Evolutionary conservation across 2,329 filamentous ascomycete genomes (phyloP).

Genomic region (Dactylonectria macrodidyma): DNA sequence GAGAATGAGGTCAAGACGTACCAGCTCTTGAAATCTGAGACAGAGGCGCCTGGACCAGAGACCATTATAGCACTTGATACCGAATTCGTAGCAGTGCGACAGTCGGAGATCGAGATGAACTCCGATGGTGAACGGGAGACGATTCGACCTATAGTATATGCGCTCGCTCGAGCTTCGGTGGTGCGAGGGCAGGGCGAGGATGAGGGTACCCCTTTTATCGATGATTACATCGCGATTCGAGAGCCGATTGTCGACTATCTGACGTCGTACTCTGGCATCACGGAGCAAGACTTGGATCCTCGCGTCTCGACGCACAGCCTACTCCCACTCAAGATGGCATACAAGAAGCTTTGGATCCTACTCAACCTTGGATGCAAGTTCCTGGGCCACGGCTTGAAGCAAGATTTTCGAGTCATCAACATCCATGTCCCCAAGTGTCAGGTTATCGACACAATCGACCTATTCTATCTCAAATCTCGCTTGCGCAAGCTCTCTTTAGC

Average conservation of each 20-base stretch:
- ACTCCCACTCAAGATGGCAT: conserved; percentile 89
- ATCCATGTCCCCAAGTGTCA: conserved; percentile 93
- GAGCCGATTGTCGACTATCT: conserved; percentile 96
- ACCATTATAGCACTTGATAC: conserved; percentile 93
- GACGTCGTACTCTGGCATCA: conserved; percentile 94
- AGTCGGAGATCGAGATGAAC: conserved; percentile 96
- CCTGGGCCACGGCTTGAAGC: conserved; percentile 91
- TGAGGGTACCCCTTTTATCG: conserved; percentile 91
- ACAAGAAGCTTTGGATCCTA: conserved; percentile 98
- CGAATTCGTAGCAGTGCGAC: conserved; percentile 93
- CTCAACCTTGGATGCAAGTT: conserved; percentile 96
- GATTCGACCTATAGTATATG: conserved; percentile 90
- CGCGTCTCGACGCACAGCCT: conserved; percentile 85
- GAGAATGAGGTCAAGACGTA: conserved; percentile 68
- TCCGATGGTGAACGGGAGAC: conserved; percentile 92
- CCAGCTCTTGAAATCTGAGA: conserved; percentile 67
- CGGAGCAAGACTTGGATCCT: conserved; percentile 86
- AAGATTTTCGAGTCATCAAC: conserved; percentile 98
- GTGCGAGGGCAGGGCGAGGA: conserved; percentile 83
- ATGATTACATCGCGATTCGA: conserved; percentile 94
- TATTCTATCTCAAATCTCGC: conserved; percentile 87
- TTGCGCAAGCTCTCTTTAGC: conserved; percentile 91
- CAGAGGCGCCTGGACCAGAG: conserved; percentile 78
- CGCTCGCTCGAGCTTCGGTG: conserved; percentile 93
- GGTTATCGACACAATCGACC: conserved; percentile 93